phyloP scores from a whole-genome alignment of 495 filamentous ascomycete species.

The Jackrogersella multiformis region DNA sequence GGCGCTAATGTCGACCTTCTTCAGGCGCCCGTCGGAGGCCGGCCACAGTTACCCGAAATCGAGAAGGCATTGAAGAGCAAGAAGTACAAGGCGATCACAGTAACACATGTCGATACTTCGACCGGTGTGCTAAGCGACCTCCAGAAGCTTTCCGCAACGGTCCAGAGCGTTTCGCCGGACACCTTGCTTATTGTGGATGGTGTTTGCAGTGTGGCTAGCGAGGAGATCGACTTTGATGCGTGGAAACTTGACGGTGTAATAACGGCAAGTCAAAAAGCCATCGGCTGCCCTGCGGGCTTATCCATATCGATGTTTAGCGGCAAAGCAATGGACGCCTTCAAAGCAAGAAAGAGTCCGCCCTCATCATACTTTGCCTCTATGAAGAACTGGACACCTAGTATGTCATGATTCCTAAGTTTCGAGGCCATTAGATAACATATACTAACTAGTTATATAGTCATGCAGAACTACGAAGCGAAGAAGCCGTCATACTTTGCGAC shows the following conservation, averaged over 20 bases:
- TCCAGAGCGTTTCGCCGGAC: constrained; percentile 85
- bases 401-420: constrained; percentile 20
- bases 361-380: constrained; percentile 92
- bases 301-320: constrained; percentile 92
- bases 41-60: constrained; percentile 85
- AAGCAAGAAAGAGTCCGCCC: constrained; percentile 79
- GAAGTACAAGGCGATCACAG: constrained; percentile 88
- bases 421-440: constrained; percentile 15
- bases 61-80: constrained; percentile 88
- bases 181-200: constrained; percentile 93
- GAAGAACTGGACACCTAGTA: constrained; percentile 95
- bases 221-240: constrained; percentile 94
- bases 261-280: constrained; percentile 95
- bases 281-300: constrained; percentile 92
- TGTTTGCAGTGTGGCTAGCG: constrained; percentile 94
- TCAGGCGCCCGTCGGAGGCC: constrained; percentile 86
- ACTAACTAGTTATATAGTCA: constrained; percentile 62
- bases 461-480: constrained; percentile 97
- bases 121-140: constrained; percentile 94
- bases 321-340: constrained; percentile 83
- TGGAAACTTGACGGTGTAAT: constrained; percentile 94
- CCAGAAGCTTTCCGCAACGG: constrained; percentile 80
- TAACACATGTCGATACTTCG: constrained; percentile 97
- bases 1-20: constrained; percentile 89
- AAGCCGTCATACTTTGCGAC: constrained; percentile 99